Evolutionary conservation across 768 basidiomycete genomes (phyloP).

Genomic region (Pleurotus djamor): DNA sequence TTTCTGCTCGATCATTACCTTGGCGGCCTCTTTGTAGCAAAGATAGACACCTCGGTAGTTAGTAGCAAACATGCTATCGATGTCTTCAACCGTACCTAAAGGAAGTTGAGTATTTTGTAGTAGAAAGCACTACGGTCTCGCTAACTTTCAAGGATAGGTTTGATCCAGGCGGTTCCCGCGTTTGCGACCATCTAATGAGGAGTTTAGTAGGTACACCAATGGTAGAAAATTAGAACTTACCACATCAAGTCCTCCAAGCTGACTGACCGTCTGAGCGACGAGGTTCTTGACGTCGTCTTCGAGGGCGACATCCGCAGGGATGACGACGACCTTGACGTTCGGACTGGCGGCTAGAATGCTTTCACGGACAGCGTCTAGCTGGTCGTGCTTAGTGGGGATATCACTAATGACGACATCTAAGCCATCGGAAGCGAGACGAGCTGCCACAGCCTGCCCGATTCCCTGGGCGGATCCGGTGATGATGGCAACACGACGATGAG

Average conservation of each 20-base stretch:
- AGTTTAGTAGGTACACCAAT: no score
- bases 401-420: constrained; percentile 28
- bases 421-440: constrained; percentile 29
- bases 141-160: no score
- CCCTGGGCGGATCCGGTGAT: constrained; percentile 30
- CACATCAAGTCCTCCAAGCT: constrained; percentile 15
- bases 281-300: constrained; percentile 21
- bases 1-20: no score
- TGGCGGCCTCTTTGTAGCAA: no score
- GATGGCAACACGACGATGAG: constrained; percentile 15
- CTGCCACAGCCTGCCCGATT: constrained; percentile 28
- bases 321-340: constrained; percentile 17
- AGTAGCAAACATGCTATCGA: no score
- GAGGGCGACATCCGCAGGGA: constrained; percentile 17
- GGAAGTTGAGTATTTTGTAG: no score
- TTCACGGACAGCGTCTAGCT: constrained; percentile 17
- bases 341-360: constrained; percentile 22
- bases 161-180: no score
- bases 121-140: no score
- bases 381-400: constrained; percentile 14
- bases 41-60: no score
- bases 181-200: no score
- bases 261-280: constrained; percentile 13
- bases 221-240: constrained; percentile 1
- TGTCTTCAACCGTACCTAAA: no score